These are phyloP conservation scores for Chaetomium fimeti DNA, from an alignment of 495 filamentous ascomycete genomes.

Conservation along the genomic window DNA sequence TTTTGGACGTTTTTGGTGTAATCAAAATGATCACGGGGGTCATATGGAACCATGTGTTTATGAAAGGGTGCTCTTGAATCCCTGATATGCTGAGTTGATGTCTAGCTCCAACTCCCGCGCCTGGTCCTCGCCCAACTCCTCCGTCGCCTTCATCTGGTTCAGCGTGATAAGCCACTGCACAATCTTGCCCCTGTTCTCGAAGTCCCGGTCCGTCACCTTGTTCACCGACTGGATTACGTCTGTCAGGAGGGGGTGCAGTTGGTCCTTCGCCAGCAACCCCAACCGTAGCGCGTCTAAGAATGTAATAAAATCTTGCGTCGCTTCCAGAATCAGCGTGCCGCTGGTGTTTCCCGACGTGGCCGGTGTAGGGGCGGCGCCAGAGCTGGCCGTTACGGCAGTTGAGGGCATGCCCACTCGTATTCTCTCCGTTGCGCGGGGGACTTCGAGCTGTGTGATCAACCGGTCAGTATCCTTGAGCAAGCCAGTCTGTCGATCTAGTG, in stretches of 20 bases:
- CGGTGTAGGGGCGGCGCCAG: conserved; percentile 46
- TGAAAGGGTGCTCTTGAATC: conserved; percentile 66
- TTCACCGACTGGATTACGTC: conserved; percentile 96
- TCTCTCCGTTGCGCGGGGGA: conserved; percentile 88
- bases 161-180: conserved; percentile 96
- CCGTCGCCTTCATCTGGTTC: conserved; percentile 94
- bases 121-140: conserved; percentile 85
- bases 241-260: conserved; percentile 86
- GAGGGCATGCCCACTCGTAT: conserved; percentile 81
- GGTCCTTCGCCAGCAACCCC: conserved; percentile 88
- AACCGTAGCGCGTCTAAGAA: conserved; percentile 92
- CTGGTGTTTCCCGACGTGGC: conserved; percentile 57
- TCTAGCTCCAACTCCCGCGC: conserved; percentile 82
- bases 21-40: conserved; percentile 19
- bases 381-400: conserved; percentile 57
- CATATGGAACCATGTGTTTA: conserved; percentile 12
- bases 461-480: background rate
- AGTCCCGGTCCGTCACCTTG: conserved; percentile 89
- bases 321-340: conserved; percentile 74
- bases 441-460: conserved; percentile 69
- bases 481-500: background rate
- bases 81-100: conserved; percentile 86
- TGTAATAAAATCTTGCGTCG: conserved; percentile 97
- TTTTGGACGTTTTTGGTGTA: conserved; percentile 96
- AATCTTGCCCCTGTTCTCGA: conserved; percentile 92